Conservation (phyloP, 2,329 filamentous ascomycete species). For the Fusarium clavum region DNA sequence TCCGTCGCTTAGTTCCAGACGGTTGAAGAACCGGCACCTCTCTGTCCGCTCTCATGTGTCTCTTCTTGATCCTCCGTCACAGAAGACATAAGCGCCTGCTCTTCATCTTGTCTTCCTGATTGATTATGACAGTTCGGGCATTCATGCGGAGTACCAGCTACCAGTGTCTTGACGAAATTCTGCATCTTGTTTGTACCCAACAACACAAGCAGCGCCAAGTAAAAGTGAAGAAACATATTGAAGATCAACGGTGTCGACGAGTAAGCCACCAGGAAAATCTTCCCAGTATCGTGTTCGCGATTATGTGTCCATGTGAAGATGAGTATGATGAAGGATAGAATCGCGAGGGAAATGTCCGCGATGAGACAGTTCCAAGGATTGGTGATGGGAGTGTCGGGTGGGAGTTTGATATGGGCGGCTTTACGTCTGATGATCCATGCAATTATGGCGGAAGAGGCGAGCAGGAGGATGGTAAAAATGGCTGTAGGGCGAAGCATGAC, state of each 20-base stretch:
- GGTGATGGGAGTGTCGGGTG: neutral
- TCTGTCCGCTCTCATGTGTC: neutral
- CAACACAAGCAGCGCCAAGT: neutral
- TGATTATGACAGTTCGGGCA: neutral
- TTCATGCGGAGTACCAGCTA: neutral
- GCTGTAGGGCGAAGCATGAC: slow-evolving; percentile 1
- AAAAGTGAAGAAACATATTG: slow-evolving; percentile 12
- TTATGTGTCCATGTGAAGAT: slow-evolving; percentile 3
- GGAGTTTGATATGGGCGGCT: neutral
- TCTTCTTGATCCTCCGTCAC: neutral
- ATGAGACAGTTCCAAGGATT: neutral
- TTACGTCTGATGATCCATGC: neutral
- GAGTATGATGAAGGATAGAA: neutral
- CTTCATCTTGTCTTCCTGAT: neutral
- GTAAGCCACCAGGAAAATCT: neutral
- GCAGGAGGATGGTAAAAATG: neutral
- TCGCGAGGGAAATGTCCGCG: neutral
- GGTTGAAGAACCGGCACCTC: neutral
- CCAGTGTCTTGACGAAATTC: neutral
- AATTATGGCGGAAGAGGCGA: neutral
- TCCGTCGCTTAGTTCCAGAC: neutral
- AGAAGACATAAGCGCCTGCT: neutral
- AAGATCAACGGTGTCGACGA: neutral
- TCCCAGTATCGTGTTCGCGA: neutral
- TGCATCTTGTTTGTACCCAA: neutral